A percentile compares a stretch with the other conserved stretches of the same genome.
Evolutionary conservation across 177 flowering plant species (phyloP).

Genomic region (Vitis hybrid): DNA sequence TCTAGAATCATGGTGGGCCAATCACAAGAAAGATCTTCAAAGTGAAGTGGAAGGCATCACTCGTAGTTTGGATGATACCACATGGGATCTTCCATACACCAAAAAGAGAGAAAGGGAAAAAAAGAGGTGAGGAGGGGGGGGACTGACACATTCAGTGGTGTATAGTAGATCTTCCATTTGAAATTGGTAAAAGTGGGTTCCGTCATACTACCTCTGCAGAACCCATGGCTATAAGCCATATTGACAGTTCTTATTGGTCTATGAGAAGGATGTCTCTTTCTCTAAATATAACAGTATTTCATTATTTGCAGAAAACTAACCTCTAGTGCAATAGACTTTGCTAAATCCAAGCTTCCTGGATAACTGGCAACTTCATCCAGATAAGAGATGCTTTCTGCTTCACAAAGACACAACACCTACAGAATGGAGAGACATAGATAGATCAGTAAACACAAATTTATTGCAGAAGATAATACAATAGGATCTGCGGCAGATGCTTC

Average conservation of each 20-base stretch:
- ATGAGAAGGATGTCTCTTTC: not conserved
- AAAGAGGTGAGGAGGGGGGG: not conserved
- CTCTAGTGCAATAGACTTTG: conserved; percentile 76
- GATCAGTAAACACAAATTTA: not conserved
- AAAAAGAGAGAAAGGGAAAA: not conserved
- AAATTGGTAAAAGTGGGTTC: not conserved
- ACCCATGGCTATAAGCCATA: not conserved
- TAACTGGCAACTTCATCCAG: conserved; percentile 90
- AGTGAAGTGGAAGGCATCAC: not conserved
- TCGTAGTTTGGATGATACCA: not conserved
- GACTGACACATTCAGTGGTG: not conserved
- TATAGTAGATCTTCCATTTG: not conserved
- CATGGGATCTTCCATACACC: not conserved
- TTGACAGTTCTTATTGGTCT: not conserved
- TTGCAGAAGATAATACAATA: too few relatives aligned
- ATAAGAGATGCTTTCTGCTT: conserved; percentile 88
- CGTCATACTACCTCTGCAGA: not conserved
- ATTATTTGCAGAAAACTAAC: conserved; percentile 38
- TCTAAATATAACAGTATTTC: not conserved
- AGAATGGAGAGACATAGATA: conserved; percentile 18
- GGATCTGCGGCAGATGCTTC: conserved; percentile 1
- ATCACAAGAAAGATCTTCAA: not conserved
- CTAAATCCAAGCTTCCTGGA: conserved; percentile 66
- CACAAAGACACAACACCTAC: conserved; percentile 91
- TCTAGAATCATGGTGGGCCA: not conserved